phyloP scores from a whole-genome alignment of 75 land plant genomes.

The Larix kaempferi region DNA sequence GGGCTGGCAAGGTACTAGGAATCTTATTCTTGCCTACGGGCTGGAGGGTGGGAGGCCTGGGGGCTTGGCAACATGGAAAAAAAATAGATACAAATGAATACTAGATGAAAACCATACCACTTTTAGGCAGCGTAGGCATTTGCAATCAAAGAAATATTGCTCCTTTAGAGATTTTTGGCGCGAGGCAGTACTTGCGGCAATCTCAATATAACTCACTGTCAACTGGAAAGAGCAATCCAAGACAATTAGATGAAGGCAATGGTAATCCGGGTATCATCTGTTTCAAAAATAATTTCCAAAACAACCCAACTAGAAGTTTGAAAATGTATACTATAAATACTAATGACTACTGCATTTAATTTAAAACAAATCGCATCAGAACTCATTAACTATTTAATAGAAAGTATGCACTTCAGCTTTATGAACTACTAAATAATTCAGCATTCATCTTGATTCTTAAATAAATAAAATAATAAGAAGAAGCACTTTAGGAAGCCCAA shows the following conservation, averaged over 20 bases:
- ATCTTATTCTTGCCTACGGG: no score
- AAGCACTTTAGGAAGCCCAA: not conserved
- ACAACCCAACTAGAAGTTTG: no score
- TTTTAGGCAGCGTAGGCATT: conserved; percentile 62
- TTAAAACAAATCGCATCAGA: not conserved
- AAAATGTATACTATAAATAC: no score
- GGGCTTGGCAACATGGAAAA: no score
- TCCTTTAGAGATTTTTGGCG: conserved; percentile 66
- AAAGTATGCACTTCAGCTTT: not conserved
- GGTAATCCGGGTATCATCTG: not conserved
- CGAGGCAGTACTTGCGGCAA: conserved; percentile 63
- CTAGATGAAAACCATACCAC: conserved; percentile 18
- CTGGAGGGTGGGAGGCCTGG: no score
- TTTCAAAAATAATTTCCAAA: not conserved
- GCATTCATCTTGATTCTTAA: not conserved
- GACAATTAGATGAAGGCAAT: not conserved
- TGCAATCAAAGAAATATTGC: conserved; percentile 81
- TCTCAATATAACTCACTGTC: conserved; percentile 76
- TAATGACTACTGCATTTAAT: no score
- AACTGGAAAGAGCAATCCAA: conserved; percentile 39
- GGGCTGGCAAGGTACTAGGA: no score
- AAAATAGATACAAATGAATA: not conserved
- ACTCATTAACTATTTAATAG: not conserved
- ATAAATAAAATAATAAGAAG: not conserved
- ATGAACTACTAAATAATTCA: no score